Base-by-base conservation (phyloP, 2,329 filamentous ascomycete species). In the Cryphonectria nitschkei region DNA sequence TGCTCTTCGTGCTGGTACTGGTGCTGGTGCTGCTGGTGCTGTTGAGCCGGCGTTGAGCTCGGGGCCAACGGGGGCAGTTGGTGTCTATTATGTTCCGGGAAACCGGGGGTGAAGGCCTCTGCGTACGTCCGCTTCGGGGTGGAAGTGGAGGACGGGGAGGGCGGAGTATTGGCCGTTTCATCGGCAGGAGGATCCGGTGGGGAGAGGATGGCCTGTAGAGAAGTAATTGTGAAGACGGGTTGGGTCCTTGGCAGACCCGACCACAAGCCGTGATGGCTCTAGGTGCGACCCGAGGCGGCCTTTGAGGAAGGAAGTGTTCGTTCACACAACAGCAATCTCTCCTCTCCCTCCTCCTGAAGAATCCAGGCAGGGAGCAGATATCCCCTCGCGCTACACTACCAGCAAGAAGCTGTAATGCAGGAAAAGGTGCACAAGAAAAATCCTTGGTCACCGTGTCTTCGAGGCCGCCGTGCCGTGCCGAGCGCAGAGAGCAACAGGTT, bases 161-260 rank as follows among this genome's bases (percentile, higher is more conserved):
- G 75, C 60, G 77, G 73, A 67, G 75, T 75, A 69, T 74, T 79
- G 65, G 78, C 75, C 68, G 74, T 76, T 58, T 82, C 81, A 79
- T 82, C 80, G 74, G 77, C 82, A 73, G 81, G 79, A 68, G 79
- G 81, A 73, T 84, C 80, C 72, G 80, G 77, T 72, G 83, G 82
- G 71, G 84, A 85, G 78, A 86, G 80, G 77, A 87, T 86, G 64
- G 84, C 85, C 76, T 85, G 80, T 80, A 83, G 83, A 73, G 83
- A 84, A 75, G 83, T 81, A 83, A 86, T 86, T 74, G 81, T 85
- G 82, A 76, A 83, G 83, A 80, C 74, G 73, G 75, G 66, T 81
- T 76, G 79, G 81, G 81, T 81, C 83, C 77, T 77, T 71, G 68
- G 76, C 68, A 81, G 78, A 82, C 79, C 80, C 79, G 73, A 68